phyloP scores from a whole-genome alignment of 2,329 filamentous ascomycete species.

The Fusarium falciforme region DNA sequence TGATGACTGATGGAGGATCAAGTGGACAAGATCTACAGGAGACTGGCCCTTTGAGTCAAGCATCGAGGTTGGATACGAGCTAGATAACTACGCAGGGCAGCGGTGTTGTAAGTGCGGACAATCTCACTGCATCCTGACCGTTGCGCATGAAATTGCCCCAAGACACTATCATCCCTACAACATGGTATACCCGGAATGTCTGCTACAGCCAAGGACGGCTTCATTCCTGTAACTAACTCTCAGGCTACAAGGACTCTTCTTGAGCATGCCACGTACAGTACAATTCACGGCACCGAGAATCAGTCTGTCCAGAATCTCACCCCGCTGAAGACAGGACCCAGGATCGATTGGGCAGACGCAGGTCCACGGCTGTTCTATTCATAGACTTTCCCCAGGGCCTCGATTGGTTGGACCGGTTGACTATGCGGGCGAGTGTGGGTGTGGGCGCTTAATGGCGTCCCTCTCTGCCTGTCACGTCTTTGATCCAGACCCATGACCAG shows the following conservation, averaged over 20 bases:
- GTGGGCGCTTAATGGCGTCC: constrained; percentile 43
- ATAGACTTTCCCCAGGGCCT: constrained; percentile 31
- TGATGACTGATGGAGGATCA: not conserved
- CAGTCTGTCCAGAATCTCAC: constrained; percentile 11
- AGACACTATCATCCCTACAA: not conserved
- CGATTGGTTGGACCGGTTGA: constrained; percentile 32
- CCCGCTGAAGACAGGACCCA: constrained; percentile 31
- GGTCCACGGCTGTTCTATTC: constrained; percentile 38
- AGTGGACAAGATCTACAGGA: constrained; percentile 22
- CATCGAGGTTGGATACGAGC: not conserved
- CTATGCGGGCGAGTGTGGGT: constrained; percentile 40
- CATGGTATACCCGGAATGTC: not conserved
- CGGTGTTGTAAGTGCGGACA: not conserved
- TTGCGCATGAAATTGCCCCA: not conserved
- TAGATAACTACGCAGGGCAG: not conserved
- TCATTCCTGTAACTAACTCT: not conserved
- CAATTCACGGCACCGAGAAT: not conserved
- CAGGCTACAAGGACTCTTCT: not conserved
- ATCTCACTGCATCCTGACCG: not conserved
- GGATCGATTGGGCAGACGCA: constrained; percentile 29
- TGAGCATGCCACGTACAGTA: not conserved
- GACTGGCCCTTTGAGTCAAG: not conserved
- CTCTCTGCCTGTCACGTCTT: constrained; percentile 36
- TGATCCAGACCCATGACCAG: constrained; percentile 23
- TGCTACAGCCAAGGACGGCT: not conserved